Percentiles rank a stretch among this genome's conserved stretches.
Conservation (phyloP, 225 moss, liverwort and hornwort species). For the Rhytidiadelphus loreus region DNA sequence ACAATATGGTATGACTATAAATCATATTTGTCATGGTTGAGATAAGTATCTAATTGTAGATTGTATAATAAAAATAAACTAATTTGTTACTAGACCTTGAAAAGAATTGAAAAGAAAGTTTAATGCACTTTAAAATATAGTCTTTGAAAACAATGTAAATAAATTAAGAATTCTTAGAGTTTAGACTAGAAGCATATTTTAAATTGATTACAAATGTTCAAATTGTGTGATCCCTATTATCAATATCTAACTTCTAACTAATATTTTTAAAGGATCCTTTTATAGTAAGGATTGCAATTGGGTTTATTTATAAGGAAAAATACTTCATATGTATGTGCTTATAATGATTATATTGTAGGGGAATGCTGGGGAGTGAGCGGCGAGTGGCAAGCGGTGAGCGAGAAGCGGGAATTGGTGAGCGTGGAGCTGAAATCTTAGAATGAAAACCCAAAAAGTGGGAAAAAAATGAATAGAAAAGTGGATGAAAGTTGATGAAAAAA, state of each 20-base stretch:
- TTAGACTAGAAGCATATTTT: not conserved
- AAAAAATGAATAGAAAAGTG: too few species aligned
- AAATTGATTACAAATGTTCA: not conserved
- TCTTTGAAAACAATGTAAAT: not conserved
- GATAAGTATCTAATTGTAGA: too few species aligned
- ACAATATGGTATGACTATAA: not conserved
- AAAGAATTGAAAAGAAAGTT: not conserved
- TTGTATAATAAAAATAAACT: not conserved
- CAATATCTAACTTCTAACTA: not conserved
- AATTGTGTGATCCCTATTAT: not conserved
- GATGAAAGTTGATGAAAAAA: too few species aligned
- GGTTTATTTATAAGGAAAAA: fast-evolving
- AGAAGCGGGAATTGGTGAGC: too few species aligned
- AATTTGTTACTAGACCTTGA: not conserved
- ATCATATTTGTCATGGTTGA: not conserved
- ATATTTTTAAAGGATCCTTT: not conserved
- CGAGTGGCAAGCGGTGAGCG: too few species aligned
- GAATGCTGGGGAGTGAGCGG: too few species aligned
- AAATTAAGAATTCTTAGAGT: not conserved
- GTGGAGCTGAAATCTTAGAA: too few species aligned
- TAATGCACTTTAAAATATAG: not conserved
- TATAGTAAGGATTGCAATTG: not conserved
- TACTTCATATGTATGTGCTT: not conserved
- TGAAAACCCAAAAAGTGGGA: too few species aligned
- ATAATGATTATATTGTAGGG: too few species aligned